phyloP scores from a whole-genome alignment of 2,329 filamentous ascomycete genomes.

The Aspergillus alliaceus region DNA sequence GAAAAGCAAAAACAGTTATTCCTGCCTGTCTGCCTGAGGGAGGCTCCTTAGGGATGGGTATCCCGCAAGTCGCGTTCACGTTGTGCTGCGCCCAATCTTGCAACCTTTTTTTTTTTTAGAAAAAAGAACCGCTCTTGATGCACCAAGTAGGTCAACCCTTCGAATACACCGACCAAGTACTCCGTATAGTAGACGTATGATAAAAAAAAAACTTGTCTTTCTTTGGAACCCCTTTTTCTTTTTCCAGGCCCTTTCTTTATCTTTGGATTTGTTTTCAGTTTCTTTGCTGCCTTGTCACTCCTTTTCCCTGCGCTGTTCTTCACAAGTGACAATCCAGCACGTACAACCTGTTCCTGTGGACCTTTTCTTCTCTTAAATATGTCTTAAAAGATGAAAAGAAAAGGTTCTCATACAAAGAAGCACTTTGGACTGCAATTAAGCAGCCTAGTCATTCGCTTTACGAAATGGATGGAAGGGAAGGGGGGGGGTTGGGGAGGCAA shows the following conservation, averaged over 20 bases:
- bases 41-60: neutral
- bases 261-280: slow-evolving; percentile 9
- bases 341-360: slow-evolving; percentile 19
- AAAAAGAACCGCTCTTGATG: slow-evolving; percentile 13
- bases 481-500: slow-evolving; percentile 7
- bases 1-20: neutral
- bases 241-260: slow-evolving; percentile 5
- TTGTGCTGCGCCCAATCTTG: slow-evolving; percentile 2
- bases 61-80: neutral
- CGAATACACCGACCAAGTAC: slow-evolving; percentile 25
- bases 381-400: slow-evolving; percentile 30
- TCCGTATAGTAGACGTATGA: slow-evolving; percentile 25
- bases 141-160: slow-evolving; percentile 17
- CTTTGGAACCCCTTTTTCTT: slow-evolving; percentile 6
- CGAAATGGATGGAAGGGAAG: slow-evolving; percentile 26
- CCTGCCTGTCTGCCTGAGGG: neutral
- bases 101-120: slow-evolving; percentile 9
- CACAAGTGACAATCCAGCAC: slow-evolving; percentile 12
- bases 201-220: slow-evolving; percentile 7
- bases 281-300: slow-evolving; percentile 9
- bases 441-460: slow-evolving; percentile 43
- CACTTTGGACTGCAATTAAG: slow-evolving; percentile 31
- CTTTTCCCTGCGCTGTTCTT: neutral
- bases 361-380: slow-evolving; percentile 23
- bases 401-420: slow-evolving; percentile 37